phyloP scores from a whole-genome alignment of 306 rosid genomes.

The Medicago truncatula region DNA sequence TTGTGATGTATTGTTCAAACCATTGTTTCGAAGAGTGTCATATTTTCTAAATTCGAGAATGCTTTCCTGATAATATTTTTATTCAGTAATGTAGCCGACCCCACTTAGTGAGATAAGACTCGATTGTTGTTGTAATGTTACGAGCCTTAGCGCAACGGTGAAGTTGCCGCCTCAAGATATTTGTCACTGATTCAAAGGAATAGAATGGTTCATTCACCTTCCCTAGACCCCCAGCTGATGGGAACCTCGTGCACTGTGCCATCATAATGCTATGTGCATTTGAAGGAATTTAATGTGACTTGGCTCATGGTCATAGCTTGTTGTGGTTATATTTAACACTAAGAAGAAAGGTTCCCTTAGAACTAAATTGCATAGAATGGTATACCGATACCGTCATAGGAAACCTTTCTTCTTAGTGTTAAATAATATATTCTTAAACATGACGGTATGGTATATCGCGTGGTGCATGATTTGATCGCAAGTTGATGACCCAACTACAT shows the following conservation, averaged over 20 bases:
- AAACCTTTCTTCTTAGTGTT: too few relatives aligned
- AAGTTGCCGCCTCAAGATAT: background rate
- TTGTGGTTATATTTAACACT: too few relatives aligned
- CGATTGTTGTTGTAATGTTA: background rate
- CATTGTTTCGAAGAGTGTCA: constrained; percentile 23
- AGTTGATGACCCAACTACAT: background rate
- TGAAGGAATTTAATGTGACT: background rate
- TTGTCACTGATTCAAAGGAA: background rate
- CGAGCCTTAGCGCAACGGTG: background rate
- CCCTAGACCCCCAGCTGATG: background rate
- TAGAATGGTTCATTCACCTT: background rate
- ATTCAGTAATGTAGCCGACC: background rate
- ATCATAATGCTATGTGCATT: background rate
- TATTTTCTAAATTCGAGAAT: constrained; percentile 15
- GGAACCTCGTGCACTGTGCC: background rate
- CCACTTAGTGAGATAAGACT: too few relatives aligned
- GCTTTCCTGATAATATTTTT: constrained; percentile 7
- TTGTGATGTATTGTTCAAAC: constrained; percentile 26
- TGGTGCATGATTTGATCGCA: background rate
- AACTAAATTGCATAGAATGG: too few relatives aligned
- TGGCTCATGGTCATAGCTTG: background rate
- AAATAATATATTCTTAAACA: too few relatives aligned
- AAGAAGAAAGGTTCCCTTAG: too few relatives aligned
- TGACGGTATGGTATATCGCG: background rate
- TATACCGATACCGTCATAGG: too few relatives aligned